These are phyloP conservation scores for Fusarium luffae DNA, from an alignment of 2,329 filamentous ascomycete species.

Conservation along the genomic window DNA sequence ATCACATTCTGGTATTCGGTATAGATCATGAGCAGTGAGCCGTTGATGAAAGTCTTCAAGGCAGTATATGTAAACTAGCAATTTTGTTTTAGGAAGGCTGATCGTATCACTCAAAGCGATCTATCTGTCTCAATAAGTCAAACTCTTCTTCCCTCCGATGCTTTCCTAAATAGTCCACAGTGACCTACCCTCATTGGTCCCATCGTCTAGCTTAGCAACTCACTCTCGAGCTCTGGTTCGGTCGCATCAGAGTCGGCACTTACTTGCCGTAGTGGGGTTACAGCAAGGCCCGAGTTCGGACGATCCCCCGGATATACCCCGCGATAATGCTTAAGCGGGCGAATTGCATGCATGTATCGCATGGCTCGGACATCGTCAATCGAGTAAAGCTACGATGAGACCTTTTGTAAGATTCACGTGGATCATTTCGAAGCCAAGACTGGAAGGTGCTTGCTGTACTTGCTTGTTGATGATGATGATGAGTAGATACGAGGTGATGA, in stretches of 20 bases:
- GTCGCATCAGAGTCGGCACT: slow-evolving; percentile 24
- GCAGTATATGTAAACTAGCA: too few species aligned
- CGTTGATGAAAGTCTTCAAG: too few species aligned
- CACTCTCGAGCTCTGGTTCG: neutral
- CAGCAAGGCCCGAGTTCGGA: slow-evolving; percentile 2
- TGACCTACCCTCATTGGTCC: neutral
- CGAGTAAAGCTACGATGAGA: too few species aligned
- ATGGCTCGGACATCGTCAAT: neutral
- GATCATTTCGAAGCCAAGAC: neutral
- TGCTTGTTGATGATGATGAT: neutral
- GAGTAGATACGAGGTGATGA: neutral
- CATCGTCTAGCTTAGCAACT: neutral
- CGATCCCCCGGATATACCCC: slow-evolving; percentile 20
- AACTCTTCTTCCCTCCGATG: neutral
- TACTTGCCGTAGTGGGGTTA: slow-evolving; percentile 13
- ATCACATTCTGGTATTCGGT: too few species aligned
- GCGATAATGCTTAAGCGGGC: slow-evolving; percentile 14
- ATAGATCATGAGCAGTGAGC: too few species aligned
- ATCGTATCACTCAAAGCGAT: neutral
- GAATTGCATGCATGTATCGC: neutral
- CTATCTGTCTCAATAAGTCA: neutral
- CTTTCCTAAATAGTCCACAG: neutral
- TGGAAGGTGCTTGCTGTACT: neutral
- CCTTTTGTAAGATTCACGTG: neutral
- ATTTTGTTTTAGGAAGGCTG: too few species aligned